phyloP scores from a whole-genome alignment of 2,329 filamentous ascomycete species.

The Ophiostoma populinum region DNA sequence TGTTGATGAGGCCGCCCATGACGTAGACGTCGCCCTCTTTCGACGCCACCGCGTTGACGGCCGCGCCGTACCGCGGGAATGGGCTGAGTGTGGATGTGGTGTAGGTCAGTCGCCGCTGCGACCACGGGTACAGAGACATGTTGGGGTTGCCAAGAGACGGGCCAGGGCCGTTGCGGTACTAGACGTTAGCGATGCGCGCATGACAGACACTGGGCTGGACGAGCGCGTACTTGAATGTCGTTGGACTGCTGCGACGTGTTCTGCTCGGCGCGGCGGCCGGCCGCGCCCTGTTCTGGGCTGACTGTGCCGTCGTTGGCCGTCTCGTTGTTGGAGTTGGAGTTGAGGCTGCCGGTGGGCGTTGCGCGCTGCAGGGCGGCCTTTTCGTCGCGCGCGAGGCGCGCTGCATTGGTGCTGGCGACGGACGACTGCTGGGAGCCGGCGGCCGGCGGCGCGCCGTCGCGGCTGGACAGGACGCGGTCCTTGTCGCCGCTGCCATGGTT shows the following conservation, averaged over 20 bases:
- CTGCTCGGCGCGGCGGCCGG: slow-evolving; percentile 35
- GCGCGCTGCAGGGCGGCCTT: slow-evolving; percentile 39
- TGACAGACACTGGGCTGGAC: neutral
- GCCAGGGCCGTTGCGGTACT: slow-evolving; percentile 41
- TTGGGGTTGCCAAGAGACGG: slow-evolving; percentile 39
- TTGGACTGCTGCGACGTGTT: slow-evolving; percentile 28
- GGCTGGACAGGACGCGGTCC: slow-evolving; percentile 39
- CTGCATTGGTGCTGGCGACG: slow-evolving; percentile 28
- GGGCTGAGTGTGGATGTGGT: slow-evolving; percentile 67
- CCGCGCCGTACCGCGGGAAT: slow-evolving; percentile 91
- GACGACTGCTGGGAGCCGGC: slow-evolving; percentile 27
- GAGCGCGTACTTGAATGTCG: slow-evolving; percentile 8
- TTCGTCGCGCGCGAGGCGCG: slow-evolving; percentile 33
- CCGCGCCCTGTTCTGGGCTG: slow-evolving; percentile 47
- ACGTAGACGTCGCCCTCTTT: slow-evolving; percentile 96
- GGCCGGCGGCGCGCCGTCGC: slow-evolving; percentile 28
- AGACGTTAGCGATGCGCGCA: slow-evolving; percentile 4
- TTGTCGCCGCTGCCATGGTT: slow-evolving; percentile 41
- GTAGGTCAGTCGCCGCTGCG: slow-evolving; percentile 74
- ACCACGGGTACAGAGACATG: slow-evolving; percentile 86
- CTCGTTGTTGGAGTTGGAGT: slow-evolving; percentile 46
- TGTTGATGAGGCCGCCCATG: slow-evolving; percentile 93
- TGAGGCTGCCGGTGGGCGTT: slow-evolving; percentile 62
- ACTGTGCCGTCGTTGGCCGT: slow-evolving; percentile 38
- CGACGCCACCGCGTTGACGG: slow-evolving; percentile 79